Evolutionary conservation across 2,329 filamentous ascomycete species (phyloP).

Genomic region (Venturia pyrina): DNA sequence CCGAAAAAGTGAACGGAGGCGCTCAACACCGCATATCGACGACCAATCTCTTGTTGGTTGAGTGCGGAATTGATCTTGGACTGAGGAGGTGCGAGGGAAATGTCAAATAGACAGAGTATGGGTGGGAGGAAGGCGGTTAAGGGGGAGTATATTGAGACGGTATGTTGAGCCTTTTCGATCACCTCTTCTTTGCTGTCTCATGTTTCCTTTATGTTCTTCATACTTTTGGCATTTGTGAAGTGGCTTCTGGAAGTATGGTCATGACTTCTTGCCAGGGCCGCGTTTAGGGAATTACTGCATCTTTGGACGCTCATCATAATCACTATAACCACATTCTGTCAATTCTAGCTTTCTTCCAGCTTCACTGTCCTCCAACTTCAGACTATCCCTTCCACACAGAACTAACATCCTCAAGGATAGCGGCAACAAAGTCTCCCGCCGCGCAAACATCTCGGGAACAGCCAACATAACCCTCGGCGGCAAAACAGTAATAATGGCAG

Average conservation of each 20-base stretch:
- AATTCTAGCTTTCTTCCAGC: neutral
- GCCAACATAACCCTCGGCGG: slow-evolving; percentile 97
- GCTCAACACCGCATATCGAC: neutral
- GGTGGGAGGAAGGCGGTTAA: slow-evolving; percentile 52
- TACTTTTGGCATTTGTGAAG: neutral
- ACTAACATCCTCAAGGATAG: slow-evolving; percentile 56
- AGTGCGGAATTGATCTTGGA: neutral
- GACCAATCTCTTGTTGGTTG: neutral
- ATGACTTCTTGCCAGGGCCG: neutral
- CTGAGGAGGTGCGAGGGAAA: neutral
- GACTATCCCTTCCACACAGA: neutral
- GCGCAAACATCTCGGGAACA: slow-evolving; percentile 83
- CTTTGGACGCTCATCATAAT: neutral
- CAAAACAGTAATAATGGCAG: slow-evolving; percentile 86
- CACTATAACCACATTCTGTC: too few species aligned
- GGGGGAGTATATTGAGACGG: slow-evolving; percentile 95
- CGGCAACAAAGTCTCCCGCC: slow-evolving; percentile 94
- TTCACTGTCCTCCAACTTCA: neutral
- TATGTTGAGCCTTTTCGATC: slow-evolving; percentile 34
- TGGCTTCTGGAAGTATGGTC: neutral
- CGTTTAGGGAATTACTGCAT: neutral
- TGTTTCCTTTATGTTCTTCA: neutral
- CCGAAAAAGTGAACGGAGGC: neutral
- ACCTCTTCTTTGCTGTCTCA: neutral
- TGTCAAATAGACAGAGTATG: slow-evolving; percentile 21